phyloP scores from a whole-genome alignment of 192 early-diverging fungal species.

The Coemansia sp. region DNA sequence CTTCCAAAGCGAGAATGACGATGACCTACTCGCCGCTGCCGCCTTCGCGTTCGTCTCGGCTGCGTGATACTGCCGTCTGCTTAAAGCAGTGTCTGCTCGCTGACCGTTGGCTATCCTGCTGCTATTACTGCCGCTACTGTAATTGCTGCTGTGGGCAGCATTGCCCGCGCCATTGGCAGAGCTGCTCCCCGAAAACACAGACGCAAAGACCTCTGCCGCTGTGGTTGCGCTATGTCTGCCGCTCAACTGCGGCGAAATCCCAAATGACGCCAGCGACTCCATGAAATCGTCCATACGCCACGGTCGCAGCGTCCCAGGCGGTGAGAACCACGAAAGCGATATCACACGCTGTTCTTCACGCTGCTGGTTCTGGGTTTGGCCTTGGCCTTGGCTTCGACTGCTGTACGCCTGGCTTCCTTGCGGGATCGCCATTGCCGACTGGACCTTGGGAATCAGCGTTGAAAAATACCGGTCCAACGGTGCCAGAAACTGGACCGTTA shows the following conservation, averaged over 20 bases:
- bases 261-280: slow-evolving; percentile 45
- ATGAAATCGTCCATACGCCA: slow-evolving; percentile 54
- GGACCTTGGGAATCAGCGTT: slow-evolving; percentile 73
- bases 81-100: neutral
- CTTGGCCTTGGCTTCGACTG: too few species aligned
- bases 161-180: slow-evolving; percentile 5
- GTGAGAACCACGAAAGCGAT: slow-evolving; percentile 37
- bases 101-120: neutral
- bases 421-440: slow-evolving; percentile 36
- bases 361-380: too few species aligned
- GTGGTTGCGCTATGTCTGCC: slow-evolving; percentile 22
- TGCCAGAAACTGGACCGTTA: slow-evolving; percentile 91
- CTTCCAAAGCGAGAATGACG: slow-evolving; percentile 36
- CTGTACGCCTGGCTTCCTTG: neutral
- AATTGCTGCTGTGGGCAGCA: neutral
- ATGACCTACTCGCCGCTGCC: neutral
- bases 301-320: slow-evolving; percentile 38
- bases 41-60: neutral
- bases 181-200: slow-evolving; percentile 42
- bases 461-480: slow-evolving; percentile 95
- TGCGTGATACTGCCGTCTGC: neutral
- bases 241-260: slow-evolving; percentile 51
- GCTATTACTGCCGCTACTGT: slow-evolving; percentile 5
- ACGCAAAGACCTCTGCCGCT: slow-evolving; percentile 40
- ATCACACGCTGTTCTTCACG: neutral